Evolutionary conservation across 768 basidiomycete species (phyloP), one percentile per base, ranked within the genome.

Genomic region (Lactarius sp.): DNA sequence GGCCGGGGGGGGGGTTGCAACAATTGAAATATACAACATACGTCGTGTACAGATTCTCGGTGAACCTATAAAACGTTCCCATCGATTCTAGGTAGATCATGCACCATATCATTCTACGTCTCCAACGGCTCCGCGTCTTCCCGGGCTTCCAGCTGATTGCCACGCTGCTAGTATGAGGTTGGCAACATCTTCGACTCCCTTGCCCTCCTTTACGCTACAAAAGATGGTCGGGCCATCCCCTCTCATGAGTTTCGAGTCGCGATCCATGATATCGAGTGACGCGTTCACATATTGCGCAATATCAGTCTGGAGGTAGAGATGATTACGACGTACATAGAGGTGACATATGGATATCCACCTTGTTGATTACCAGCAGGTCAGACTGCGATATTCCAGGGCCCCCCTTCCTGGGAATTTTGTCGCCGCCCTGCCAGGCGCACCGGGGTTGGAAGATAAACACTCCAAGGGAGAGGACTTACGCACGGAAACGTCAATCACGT

Each of bases 351-450:
- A 36, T 42, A 36, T 47, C 60, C 73, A 88, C 95, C 82, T 99
- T 99, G 80, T 98, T 98, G 69, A 98, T 85, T 31, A 99, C 85
- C 59, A 99, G 77, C 12, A 99, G 78, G 76, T 98, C 97, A 1
- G 94, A 96, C 71, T 94, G 90, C 1, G 94, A 94, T 68, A 99
- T 98, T 10, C 96, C 97, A 1, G 96, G 97, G 1, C 96, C 97
- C 5, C 97, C 96, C 78, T 99, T 99, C 27, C 96, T 81, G 22
- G 97, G 97, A 66, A 99, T 95, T 76, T 99, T 99, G 77, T 99
- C 96, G 0, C 96, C 96, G 10, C 97, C 96, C 89, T 91, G 66
- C 37, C 27, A 16, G 14, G n/a, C 18, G 18, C 16, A 47, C 20
- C 18, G n/a, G 14, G 10, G 27, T 39, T 39, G 44, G 33, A 59